Conservation (phyloP, 208 protist species). For the Herpetomonas tarakana region DNA sequence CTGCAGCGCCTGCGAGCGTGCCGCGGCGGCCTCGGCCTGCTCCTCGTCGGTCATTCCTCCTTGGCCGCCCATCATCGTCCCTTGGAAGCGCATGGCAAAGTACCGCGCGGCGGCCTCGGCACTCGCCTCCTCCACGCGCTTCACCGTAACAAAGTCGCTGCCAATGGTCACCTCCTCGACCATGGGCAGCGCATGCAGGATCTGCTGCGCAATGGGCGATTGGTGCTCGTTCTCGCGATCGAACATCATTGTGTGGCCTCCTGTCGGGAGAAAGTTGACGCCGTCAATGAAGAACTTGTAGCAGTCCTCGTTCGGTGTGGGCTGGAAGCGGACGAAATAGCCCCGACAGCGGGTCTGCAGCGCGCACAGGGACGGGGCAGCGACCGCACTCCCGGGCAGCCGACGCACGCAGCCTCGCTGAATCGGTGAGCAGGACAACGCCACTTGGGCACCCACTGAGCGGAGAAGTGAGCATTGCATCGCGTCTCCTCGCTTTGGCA, state of each 20-base stretch:
- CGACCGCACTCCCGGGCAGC: too few relatives aligned
- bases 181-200: conserved; percentile 76
- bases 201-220: conserved; percentile 63
- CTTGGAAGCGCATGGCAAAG: conserved; percentile 61
- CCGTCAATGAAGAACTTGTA: conserved; percentile 84
- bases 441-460: too few relatives aligned
- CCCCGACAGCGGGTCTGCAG: conserved; percentile 3
- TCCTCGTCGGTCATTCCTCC: conserved; percentile 12
- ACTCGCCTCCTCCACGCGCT: conserved; percentile 56
- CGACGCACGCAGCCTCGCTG: too few relatives aligned
- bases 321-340: conserved; percentile 78
- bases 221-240: conserved; percentile 75
- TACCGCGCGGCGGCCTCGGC: conserved; percentile 54
- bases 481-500: too few relatives aligned
- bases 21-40: conserved; percentile 24
- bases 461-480: too few relatives aligned
- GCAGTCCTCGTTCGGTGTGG: conserved; percentile 80
- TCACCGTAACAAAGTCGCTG: conserved; percentile 72
- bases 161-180: conserved; percentile 89
- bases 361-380: conserved; percentile 5
- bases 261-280: conserved; percentile 49
- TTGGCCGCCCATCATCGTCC: conserved; percentile 2
- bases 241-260: conserved; percentile 62
- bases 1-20: conserved; percentile 56
- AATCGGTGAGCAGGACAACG: too few relatives aligned